Evolutionary conservation across 768 basidiomycete genomes (phyloP), one percentile per base, ranked within the genome.

Genomic region (Kwoniella europaea): DNA sequence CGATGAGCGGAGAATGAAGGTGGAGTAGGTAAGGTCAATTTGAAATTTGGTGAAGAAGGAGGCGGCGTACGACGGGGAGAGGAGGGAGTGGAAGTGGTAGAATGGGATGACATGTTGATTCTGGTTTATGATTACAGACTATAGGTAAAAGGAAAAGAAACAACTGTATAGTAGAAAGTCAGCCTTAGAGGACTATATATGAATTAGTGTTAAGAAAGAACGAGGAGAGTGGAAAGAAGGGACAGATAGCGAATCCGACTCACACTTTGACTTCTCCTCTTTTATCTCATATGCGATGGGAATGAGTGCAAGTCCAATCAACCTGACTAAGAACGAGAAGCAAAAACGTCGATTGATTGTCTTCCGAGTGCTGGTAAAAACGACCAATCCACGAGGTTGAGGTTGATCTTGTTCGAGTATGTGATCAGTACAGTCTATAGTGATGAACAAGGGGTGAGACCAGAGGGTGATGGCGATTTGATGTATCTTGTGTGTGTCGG

Each of bases 1-100:
- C 75, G 56, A 62, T 74, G 69, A 16, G 68, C 72, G 22, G 74
- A 72, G 69, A 76, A 79, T n/a, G 75, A 76, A 2, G 78, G 75
- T 27, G 75, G 75, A n/a, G 75, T 79, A 13, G 78, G 78, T 10
- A 76, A 65, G 7, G 75, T 76, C n/a, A 76, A 16, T 41, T 57
- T 44, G 53, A 74, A 57, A 2, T 65, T 24, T 2, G 70, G 67
- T n/a, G 56, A 46, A 10, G 64, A 10, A 6, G 72, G 69, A 1
- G 68, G 71, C 44, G 68, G 59, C 1, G 59, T 61, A 43, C 3
- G 18, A 61, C 43, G 59, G 20, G 42, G 15, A 43, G 54, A n/a
- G n/a, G 22, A 13, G 7, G 61, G 42, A 4, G 58, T 42, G 27
- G 58, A 27, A 41, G 61, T 20, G 41, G 63, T 46, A 65, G 18